Conservation (phyloP, 2,329 filamentous ascomycete species). For the Colletotrichum sp. region DNA sequence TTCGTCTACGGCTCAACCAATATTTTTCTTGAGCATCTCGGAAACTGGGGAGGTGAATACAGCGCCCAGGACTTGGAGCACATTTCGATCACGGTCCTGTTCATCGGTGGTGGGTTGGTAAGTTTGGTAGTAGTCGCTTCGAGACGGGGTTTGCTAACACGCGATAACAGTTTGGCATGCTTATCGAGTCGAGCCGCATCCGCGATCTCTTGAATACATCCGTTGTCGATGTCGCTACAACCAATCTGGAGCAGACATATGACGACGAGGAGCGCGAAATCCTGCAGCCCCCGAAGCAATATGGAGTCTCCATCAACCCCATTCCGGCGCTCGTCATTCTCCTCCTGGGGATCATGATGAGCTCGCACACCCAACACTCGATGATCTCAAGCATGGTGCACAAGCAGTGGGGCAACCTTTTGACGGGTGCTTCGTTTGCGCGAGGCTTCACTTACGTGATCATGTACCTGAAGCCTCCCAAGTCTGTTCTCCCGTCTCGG, state of each 20-base stretch:
- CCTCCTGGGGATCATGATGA: conserved; percentile 93
- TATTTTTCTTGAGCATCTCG: conserved; percentile 90
- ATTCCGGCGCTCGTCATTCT: conserved; percentile 87
- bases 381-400: conserved; percentile 93
- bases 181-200: conserved; percentile 77
- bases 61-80: conserved; percentile 86
- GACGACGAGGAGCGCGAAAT: conserved; percentile 51
- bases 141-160: conserved; percentile 25
- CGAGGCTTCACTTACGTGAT: conserved; percentile 81
- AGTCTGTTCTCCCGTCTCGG: conserved; percentile 78
- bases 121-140: conserved; percentile 31
- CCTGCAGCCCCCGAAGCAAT: conserved; percentile 64
- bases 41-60: conserved; percentile 74
- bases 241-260: conserved; percentile 34
- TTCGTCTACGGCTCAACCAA: conserved; percentile 90
- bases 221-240: conserved; percentile 40
- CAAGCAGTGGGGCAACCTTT: conserved; percentile 88
- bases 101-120: conserved; percentile 89
- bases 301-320: conserved; percentile 82
- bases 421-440: conserved; percentile 81
- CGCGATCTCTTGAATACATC: conserved; percentile 69
- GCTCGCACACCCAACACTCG: conserved; percentile 82
- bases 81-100: conserved; percentile 89
- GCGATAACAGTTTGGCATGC: conserved; percentile 71
- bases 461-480: conserved; percentile 80